Conservation (phyloP, 345 rosid genomes). For the Gossypium sturtianum region DNA sequence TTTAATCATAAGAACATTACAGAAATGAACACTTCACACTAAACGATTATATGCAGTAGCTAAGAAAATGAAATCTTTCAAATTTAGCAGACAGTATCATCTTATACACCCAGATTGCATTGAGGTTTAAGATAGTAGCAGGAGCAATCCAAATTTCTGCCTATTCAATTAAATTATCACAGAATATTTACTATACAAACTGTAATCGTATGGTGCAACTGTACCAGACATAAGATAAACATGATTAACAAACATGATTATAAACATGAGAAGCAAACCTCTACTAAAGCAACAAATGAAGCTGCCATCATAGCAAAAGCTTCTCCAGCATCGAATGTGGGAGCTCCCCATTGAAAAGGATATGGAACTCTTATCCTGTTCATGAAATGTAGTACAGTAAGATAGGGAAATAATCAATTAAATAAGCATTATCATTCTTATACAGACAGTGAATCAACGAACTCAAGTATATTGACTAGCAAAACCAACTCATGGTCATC, state of each 20-base stretch:
- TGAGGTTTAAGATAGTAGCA: not conserved
- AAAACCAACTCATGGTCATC: too few species aligned
- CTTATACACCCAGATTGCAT: not conserved
- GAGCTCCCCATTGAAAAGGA: constrained; percentile 99
- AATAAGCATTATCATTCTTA: constrained; percentile 3
- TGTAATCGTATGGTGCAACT: not conserved
- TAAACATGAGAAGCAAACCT: constrained; percentile 40
- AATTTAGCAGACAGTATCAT: not conserved
- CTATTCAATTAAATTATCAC: not conserved
- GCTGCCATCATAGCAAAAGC: constrained; percentile 92
- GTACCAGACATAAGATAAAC: not conserved
- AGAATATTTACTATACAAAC: not conserved
- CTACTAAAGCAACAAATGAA: constrained; percentile 87
- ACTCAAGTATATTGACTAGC: not conserved
- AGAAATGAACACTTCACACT: not conserved
- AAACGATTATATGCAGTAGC: not conserved
- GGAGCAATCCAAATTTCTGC: not conserved
- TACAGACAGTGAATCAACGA: not conserved
- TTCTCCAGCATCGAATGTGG: constrained; percentile 95
- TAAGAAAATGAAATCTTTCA: not conserved
- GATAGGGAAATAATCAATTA: constrained; percentile 4
- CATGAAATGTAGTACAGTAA: constrained; percentile 2
- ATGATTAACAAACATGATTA: not conserved
- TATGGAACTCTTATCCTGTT: constrained; percentile 92
- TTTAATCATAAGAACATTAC: constrained; percentile 13